These are phyloP conservation scores for Coemansia sp. DNA, from an alignment of 192 early-diverging fungal species.

Conservation along the genomic window DNA sequence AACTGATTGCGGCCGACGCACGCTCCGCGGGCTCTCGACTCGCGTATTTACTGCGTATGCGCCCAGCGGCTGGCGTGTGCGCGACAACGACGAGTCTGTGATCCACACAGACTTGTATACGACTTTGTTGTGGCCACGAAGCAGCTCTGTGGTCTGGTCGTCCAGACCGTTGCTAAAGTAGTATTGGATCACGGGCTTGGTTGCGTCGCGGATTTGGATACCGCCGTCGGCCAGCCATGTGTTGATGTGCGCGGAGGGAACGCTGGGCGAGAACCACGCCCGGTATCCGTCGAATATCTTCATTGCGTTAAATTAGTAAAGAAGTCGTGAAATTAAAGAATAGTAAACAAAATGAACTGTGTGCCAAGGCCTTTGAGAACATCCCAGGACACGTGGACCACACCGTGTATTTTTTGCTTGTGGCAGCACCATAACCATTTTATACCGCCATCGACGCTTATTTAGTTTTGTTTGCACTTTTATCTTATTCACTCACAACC, in stretches of 20 bases:
- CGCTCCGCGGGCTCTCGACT: neutral
- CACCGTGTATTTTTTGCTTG: too few species aligned
- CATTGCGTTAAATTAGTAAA: conserved; percentile 3
- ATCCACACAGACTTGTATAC: conserved; percentile 50
- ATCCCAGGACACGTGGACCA: too few species aligned
- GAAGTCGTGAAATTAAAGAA: too few species aligned
- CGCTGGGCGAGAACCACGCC: conserved; percentile 51
- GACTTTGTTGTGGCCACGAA: conserved; percentile 34
- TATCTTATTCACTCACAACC: too few species aligned
- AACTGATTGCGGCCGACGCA: conserved; percentile 7
- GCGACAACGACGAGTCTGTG: conserved; percentile 36
- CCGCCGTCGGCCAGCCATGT: conserved; percentile 46
- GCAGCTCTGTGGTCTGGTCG: conserved; percentile 16
- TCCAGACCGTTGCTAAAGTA: conserved; percentile 44
- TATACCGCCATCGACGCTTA: too few species aligned
- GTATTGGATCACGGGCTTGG: conserved; percentile 29
- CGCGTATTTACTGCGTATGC: conserved; percentile 17
- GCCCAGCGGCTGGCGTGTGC: conserved; percentile 40
- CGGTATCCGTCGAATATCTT: conserved; percentile 42
- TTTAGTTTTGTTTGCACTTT: too few species aligned
- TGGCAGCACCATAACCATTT: too few species aligned
- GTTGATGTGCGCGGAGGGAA: conserved; percentile 36
- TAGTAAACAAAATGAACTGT: too few species aligned
- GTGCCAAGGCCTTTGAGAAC: too few species aligned
- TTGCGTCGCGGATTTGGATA: conserved; percentile 35